Evolutionary conservation across 768 basidiomycete genomes (phyloP), one percentile per base, ranked within the genome.

Genomic region (Daedaleopsis nitida): DNA sequence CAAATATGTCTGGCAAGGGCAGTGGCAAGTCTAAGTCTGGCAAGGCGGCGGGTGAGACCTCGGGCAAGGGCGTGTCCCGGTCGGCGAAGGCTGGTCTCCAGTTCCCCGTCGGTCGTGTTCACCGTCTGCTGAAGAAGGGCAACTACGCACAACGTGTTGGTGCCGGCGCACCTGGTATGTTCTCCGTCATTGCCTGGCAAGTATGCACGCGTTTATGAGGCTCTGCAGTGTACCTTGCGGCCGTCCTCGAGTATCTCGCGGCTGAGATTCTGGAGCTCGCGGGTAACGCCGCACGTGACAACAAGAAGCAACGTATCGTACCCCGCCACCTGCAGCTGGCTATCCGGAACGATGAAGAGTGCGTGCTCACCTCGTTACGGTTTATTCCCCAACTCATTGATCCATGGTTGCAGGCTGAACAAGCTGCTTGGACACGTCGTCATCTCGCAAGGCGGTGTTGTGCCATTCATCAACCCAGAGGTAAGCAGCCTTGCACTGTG

Each of bases 231-330:
- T 96, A 95, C 77, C 87, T 95, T 65, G 94, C 92, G 54, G 92
- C 92, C 47, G 94, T 95, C 59, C 87, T 96, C 59, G 94, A 95
- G 73, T 94, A 96, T 77, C 84, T 96, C 58, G 86, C 92, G 38
- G 94, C 94, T 48, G 94, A 96, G 74, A 95, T 96, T 74, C 85
- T 96, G 68, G 94, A 96, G 78, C 80, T 96, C 44, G 94, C 94
- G 62, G 94, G 94, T 39, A 91, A 92, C 57, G 91, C 92, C 47
- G 91, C 92, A 37, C 88, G 91, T 58, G 91, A 91, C 77, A 93
- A 93, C 83, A 93, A 92, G 83, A 92, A 95, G 80, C 89, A 93
- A 66, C 93, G 94, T 85, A 96, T 96, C 70, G 92, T 96, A 43
- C 94, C 94, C 48, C 89, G 95, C 75, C 95, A 97, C 76, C 79